Percentiles rank a stretch among this genome's conserved stretches.
phyloP scores from a whole-genome alignment of 192 early-diverging fungal species.

The Phycomyces blakesleeanus region DNA sequence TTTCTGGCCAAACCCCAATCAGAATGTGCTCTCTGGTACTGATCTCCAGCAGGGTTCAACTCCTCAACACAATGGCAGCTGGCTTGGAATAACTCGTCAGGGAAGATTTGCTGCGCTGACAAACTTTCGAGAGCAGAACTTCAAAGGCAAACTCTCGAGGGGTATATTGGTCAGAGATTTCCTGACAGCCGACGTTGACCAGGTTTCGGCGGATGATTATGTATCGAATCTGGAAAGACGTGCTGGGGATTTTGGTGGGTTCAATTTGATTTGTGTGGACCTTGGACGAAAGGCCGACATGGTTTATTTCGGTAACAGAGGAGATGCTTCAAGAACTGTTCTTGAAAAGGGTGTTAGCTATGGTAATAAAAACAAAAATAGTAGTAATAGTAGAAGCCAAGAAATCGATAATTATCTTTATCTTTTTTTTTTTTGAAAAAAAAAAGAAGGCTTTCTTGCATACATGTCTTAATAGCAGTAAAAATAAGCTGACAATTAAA shows the following conservation, averaged over 20 bases:
- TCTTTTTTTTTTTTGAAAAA: neutral
- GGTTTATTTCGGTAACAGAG: constrained; percentile 37
- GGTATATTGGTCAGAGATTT: constrained; percentile 40
- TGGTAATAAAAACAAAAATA: constrained; percentile 22
- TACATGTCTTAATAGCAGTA: too few relatives aligned
- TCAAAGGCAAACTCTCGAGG: constrained; percentile 35
- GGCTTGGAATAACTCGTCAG: constrained; percentile 44
- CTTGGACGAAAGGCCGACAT: constrained; percentile 22
- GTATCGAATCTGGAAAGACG: constrained; percentile 16
- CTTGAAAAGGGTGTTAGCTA: constrained; percentile 26
- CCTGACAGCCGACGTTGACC: neutral
- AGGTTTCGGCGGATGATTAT: constrained; percentile 26
- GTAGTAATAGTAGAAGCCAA: neutral
- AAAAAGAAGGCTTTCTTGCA: neutral
- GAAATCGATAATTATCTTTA: too few relatives aligned
- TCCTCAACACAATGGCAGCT: constrained; percentile 32
- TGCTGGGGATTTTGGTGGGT: constrained; percentile 38
- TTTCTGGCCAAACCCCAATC: constrained; percentile 36
- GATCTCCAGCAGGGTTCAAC: constrained; percentile 28
- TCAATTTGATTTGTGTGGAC: constrained; percentile 37
- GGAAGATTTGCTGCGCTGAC: constrained; percentile 47
- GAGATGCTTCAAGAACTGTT: constrained; percentile 13
- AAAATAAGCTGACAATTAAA: too few relatives aligned
- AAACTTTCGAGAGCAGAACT: constrained; percentile 39
- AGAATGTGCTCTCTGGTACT: constrained; percentile 37